Conservation (phyloP, 441 rosid species). For the Croton laevigatus region DNA sequence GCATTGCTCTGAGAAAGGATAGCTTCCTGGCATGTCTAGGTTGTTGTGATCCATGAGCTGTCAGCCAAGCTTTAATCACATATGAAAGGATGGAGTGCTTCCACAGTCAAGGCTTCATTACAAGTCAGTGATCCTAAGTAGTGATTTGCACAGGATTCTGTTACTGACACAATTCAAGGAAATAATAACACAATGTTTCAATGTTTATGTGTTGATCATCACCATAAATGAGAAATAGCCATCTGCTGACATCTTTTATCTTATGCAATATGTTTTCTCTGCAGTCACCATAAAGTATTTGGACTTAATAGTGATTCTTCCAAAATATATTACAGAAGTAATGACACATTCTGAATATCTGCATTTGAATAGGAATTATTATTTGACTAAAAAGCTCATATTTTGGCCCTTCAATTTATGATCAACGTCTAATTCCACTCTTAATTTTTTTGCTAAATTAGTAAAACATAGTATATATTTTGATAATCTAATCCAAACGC, state of each 20-base stretch:
- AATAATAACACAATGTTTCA: neutral
- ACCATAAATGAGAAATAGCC: neutral
- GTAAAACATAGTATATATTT: neutral
- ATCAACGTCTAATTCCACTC: neutral
- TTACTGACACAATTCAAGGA: neutral
- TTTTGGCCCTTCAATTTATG: neutral
- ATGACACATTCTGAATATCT: neutral
- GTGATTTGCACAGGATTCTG: neutral
- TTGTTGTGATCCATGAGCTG: neutral
- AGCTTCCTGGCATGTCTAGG: neutral
- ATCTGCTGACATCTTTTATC: neutral
- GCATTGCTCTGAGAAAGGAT: neutral
- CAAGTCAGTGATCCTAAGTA: neutral
- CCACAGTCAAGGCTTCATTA: neutral
- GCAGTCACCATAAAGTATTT: neutral
- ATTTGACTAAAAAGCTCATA: neutral
- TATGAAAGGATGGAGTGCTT: neutral
- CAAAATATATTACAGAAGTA: too few relatives aligned
- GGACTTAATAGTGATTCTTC: neutral
- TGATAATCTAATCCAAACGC: neutral
- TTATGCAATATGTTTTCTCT: too few relatives aligned
- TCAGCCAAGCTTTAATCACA: neutral
- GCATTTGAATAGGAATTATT: neutral
- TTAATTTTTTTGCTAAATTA: neutral
- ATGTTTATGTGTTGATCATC: neutral